phyloP scores from a whole-genome alignment of 495 filamentous ascomycete genomes.

The Xylaria flabelliformis region DNA sequence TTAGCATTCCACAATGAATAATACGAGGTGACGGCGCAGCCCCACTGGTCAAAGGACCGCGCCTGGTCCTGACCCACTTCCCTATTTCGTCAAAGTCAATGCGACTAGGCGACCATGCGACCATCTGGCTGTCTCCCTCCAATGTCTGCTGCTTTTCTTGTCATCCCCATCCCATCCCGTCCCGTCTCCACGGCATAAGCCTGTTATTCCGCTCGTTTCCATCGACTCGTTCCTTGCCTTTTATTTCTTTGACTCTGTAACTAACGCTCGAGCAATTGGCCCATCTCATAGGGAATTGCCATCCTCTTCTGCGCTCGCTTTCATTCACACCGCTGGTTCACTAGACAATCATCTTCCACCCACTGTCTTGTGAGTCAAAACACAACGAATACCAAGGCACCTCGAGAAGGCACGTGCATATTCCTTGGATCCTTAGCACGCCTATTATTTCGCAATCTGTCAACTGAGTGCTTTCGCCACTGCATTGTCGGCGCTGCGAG shows the following conservation, averaged over 20 bases:
- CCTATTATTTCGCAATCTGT: background rate
- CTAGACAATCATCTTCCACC: background rate
- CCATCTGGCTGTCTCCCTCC: slow-evolving; percentile 21
- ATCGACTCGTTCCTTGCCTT: slow-evolving; percentile 18
- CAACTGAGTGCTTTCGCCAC: background rate
- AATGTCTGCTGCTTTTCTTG: slow-evolving; percentile 11
- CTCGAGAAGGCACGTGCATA: slow-evolving; percentile 3
- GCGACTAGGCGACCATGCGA: slow-evolving; percentile 6
- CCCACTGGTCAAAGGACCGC: slow-evolving; percentile 23
- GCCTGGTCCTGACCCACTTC: slow-evolving; percentile 14
- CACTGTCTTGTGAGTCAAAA: background rate
- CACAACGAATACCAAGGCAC: background rate
- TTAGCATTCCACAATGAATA: background rate
- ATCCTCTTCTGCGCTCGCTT: background rate
- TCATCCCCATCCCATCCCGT: slow-evolving; percentile 11
- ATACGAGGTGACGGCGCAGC: slow-evolving; percentile 25
- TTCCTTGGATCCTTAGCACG: background rate
- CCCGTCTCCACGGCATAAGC: slow-evolving; percentile 15
- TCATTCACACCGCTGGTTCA: background rate
- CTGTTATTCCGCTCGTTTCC: slow-evolving; percentile 31
- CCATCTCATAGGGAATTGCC: background rate
- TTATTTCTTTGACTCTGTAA: background rate
- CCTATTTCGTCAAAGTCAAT: slow-evolving; percentile 25
- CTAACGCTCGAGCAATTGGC: background rate
- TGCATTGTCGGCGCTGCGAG: background rate